Conservation (phyloP, 225 moss, liverwort and hornwort genomes). For the Pleurozium schreberi region DNA sequence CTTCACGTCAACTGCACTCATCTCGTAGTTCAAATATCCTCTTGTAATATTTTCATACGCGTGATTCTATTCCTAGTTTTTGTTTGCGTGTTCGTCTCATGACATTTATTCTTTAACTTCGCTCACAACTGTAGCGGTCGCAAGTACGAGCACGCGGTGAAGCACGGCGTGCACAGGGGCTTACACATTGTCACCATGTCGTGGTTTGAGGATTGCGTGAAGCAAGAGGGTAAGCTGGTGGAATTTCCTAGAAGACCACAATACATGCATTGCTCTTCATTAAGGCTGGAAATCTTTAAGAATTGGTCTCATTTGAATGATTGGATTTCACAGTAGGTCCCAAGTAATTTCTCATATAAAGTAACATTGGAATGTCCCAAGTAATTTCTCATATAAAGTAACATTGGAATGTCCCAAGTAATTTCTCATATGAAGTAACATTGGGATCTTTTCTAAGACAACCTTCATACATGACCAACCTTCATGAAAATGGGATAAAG, state of each 20-base stretch:
- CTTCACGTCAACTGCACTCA: constrained; percentile 52
- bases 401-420: background rate
- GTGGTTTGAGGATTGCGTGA: constrained; percentile 40
- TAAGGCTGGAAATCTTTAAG: background rate
- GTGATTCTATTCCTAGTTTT: background rate
- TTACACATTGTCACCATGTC: constrained; percentile 25
- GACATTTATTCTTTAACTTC: background rate
- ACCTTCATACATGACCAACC: background rate
- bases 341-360: background rate
- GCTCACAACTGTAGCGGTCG: constrained; percentile 41
- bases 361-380: background rate
- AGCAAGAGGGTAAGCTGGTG: constrained; percentile 19
- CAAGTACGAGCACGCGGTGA: constrained; percentile 43
- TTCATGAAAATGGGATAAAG: background rate
- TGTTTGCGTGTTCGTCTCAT: background rate
- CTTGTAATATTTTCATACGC: background rate
- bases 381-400: background rate
- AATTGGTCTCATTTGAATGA: background rate
- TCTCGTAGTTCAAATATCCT: constrained; percentile 57
- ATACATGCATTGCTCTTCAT: background rate
- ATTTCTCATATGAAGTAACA: background rate
- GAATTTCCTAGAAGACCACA: background rate
- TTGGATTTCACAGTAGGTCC: background rate
- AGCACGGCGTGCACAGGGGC: constrained; percentile 42
- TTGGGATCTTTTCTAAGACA: background rate